Evolutionary conservation across 495 filamentous ascomycete genomes (phyloP).

Genomic region (Lasiosphaeriaceae sp.): DNA sequence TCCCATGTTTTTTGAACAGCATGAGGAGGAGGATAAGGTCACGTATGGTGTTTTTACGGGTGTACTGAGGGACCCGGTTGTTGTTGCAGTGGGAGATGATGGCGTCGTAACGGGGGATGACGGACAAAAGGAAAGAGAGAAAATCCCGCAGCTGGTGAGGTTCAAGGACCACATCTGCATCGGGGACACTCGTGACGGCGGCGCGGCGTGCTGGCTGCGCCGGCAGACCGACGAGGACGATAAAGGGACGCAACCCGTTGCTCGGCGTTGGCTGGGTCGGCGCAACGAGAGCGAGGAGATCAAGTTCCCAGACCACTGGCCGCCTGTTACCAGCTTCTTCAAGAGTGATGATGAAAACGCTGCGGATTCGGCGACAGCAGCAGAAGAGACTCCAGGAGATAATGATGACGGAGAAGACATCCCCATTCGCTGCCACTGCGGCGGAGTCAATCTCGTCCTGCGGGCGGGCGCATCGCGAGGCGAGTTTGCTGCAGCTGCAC

Average conservation of each 20-base stretch:
- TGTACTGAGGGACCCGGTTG: conserved; percentile 18
- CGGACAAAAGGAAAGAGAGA: background rate
- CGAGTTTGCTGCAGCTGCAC: background rate
- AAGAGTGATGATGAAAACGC: too few relatives aligned
- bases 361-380: too few relatives aligned
- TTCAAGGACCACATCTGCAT: conserved; percentile 41
- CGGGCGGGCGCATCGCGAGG: conserved; percentile 3
- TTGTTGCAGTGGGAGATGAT: background rate
- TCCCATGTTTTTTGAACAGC: conserved; percentile 33
- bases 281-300: conserved; percentile 20
- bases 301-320: background rate
- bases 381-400: too few relatives aligned
- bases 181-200: conserved; percentile 42
- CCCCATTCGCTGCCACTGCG: conserved; percentile 46
- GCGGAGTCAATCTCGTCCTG: conserved; percentile 41
- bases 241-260: background rate
- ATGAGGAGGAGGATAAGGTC: background rate
- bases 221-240: conserved; percentile 23
- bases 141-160: conserved; percentile 23
- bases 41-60: conserved; percentile 24
- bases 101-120: background rate
- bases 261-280: conserved; percentile 17
- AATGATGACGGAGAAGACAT: too few relatives aligned
- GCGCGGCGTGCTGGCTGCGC: conserved; percentile 35
- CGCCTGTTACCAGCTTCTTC: background rate